Base-by-base conservation (phyloP, 352 stramenopile genomes). In the Blastocystis sp. region DNA sequence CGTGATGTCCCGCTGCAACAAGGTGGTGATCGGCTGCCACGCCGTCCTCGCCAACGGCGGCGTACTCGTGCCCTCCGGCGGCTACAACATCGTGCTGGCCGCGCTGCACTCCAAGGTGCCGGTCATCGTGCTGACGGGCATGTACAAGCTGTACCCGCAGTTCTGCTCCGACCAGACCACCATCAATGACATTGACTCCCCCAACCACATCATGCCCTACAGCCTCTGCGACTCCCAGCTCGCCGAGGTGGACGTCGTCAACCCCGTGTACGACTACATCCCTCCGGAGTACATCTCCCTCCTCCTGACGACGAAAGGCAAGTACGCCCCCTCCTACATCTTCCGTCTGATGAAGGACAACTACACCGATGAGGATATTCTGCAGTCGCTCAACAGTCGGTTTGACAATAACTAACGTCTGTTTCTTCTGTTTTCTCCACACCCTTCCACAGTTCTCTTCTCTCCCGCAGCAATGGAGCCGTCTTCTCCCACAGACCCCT, bases 211-310 rank as follows among this genome's bases (percentile, higher is more conserved):
- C n/a, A 76, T 88, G 52, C 78, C 78, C 17, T 88, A 79, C 57
- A 61, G 40, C 28, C 45, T 79, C 14, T 54, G 59, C 21, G 68
- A 88, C 76, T 34, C 38, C 34, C 43, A 88, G 40, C 48, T 88
- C 14, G n/a, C 28, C 21, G 28, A 76, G n/a, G 78, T 88, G n/a
- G 64, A 88, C 24, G 60, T 88, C 24, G 38, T 88, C n/a, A 88
- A 54, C 60, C 78, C 78, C n/a, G 68, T 88, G 60, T 88, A 88
- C 54, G 78, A 88, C 42, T 88, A 88, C 45, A 88, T 88, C 40
- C 78, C 78, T 34, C 78, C 78, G 21, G 78, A 88, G 63, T 88
- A 88, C 28, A 88, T 88, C 40, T 68, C 64, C 6, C 34, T 88
- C 17, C 79, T 88, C 57, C 64, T 88, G 14, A 88, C 78, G 38